Conservation (phyloP, 2,329 filamentous ascomycete species). For the Tolypocladium nubicola region DNA sequence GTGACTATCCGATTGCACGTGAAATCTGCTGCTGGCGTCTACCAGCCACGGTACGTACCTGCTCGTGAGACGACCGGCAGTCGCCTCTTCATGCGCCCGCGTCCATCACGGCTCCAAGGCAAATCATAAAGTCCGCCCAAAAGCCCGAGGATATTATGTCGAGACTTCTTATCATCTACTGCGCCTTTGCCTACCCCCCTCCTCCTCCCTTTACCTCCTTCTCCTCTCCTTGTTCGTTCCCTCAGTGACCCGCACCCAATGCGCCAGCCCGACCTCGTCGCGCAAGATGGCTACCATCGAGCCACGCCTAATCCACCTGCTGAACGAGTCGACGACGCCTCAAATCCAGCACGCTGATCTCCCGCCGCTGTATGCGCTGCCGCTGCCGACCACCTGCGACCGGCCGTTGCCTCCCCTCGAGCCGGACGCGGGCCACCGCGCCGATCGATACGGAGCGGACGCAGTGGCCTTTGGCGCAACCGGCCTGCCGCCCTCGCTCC, state of each 20-base stretch:
- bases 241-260: conserved; percentile 15
- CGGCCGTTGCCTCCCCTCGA: conserved; percentile 42
- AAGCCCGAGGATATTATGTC: conserved; percentile 1
- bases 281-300: conserved; percentile 54
- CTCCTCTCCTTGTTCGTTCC: background rate
- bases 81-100: background rate
- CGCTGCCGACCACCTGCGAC: conserved; percentile 31
- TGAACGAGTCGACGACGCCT: conserved; percentile 45
- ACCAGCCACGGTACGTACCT: background rate
- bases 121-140: background rate
- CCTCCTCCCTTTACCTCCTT: background rate
- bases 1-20: conserved; percentile 1
- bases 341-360: conserved; percentile 40
- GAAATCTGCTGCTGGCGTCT: background rate
- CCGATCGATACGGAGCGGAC: conserved; percentile 21
- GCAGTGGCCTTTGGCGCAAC: conserved; percentile 3
- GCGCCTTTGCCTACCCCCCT: background rate
- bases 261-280: conserved; percentile 13
- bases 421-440: conserved; percentile 31
- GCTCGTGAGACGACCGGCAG: background rate
- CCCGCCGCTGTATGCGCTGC: conserved; percentile 40
- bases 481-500: conserved; percentile 8
- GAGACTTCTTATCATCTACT: background rate
- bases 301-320: conserved; percentile 54
- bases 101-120: background rate